These are phyloP conservation scores for Erythrobasidium hasegawianum DNA, from an alignment of 1,284 basidiomycete genomes.

Conservation along the genomic window DNA sequence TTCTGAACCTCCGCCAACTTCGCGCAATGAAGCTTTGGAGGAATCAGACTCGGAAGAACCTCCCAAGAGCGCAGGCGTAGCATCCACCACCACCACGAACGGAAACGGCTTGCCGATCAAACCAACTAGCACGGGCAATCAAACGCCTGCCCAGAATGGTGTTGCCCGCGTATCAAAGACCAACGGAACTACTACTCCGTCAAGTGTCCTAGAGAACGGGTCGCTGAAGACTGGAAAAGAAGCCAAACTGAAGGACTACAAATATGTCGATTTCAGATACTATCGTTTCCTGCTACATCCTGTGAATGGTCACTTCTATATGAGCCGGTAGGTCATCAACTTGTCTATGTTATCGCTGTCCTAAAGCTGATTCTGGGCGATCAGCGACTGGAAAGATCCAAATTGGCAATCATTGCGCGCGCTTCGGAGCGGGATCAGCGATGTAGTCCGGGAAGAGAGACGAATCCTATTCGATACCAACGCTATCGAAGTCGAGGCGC, in stretches of 20 bases:
- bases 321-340: conserved; percentile 61
- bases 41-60: conserved; percentile 33
- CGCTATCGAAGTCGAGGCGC: conserved; percentile 84
- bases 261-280: conserved; percentile 65
- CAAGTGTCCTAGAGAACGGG: background rate
- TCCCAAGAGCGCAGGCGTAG: conserved; percentile 32
- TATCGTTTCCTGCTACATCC: conserved; percentile 86
- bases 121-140: conserved; percentile 48
- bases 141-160: conserved; percentile 8
- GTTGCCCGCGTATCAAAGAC: background rate
- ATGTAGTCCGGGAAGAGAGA: conserved; percentile 62
- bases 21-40: conserved; percentile 19
- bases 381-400: conserved; percentile 78
- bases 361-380: background rate
- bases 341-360: conserved; percentile 11
- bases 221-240: conserved; percentile 29
- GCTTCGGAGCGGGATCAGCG: conserved; percentile 63
- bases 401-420: conserved; percentile 64
- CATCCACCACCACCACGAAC: conserved; percentile 48
- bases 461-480: conserved; percentile 77
- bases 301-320: conserved; percentile 72
- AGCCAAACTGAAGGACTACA: conserved; percentile 46
- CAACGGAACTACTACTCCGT: conserved; percentile 7
- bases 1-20: conserved; percentile 34
- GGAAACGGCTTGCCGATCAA: conserved; percentile 48